Evolutionary conservation across 2,329 filamentous ascomycete species (phyloP).

Genomic region (Fusarium robinianum): DNA sequence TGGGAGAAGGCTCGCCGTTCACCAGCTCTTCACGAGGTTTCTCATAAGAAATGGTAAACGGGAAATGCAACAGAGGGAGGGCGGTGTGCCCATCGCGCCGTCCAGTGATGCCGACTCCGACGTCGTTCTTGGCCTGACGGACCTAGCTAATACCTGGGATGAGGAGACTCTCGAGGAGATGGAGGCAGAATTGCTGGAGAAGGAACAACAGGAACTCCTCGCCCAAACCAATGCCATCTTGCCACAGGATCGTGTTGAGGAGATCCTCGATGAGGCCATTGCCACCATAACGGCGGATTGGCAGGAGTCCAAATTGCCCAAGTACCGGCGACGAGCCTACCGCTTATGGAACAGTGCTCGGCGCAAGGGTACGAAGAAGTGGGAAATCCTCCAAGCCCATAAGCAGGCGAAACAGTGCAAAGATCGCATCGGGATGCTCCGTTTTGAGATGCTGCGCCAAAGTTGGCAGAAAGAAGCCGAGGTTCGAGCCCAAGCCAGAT

Average conservation of each 20-base stretch:
- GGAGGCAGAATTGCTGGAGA: constrained; percentile 44
- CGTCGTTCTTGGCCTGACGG: constrained; percentile 50
- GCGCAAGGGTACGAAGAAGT: constrained; percentile 41
- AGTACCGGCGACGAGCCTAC: constrained; percentile 60
- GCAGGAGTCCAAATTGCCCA: constrained; percentile 61
- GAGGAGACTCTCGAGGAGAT: constrained; percentile 65
- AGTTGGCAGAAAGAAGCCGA: constrained; percentile 58
- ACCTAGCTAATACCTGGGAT: constrained; percentile 48
- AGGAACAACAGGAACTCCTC: constrained; percentile 8
- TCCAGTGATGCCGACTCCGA: constrained; percentile 29
- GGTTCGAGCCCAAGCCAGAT: constrained; percentile 59
- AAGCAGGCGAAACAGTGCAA: constrained; percentile 49
- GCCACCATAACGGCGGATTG: constrained; percentile 57
- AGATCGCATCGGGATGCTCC: constrained; percentile 59
- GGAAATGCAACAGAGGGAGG: constrained; percentile 15
- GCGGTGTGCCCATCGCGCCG: constrained; percentile 8
- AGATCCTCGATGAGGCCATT: constrained; percentile 59
- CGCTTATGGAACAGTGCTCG: constrained; percentile 64
- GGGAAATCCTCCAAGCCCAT: constrained; percentile 51
- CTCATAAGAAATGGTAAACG: constrained; percentile 39
- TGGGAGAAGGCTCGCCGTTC: constrained; percentile 51
- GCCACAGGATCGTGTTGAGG: constrained; percentile 51
- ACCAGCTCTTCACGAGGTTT: constrained; percentile 47
- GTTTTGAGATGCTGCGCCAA: constrained; percentile 55
- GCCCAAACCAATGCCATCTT: constrained; percentile 37